Base-by-base conservation (phyloP, 768 basidiomycete genomes). In the Termitomyces titanicus region DNA sequence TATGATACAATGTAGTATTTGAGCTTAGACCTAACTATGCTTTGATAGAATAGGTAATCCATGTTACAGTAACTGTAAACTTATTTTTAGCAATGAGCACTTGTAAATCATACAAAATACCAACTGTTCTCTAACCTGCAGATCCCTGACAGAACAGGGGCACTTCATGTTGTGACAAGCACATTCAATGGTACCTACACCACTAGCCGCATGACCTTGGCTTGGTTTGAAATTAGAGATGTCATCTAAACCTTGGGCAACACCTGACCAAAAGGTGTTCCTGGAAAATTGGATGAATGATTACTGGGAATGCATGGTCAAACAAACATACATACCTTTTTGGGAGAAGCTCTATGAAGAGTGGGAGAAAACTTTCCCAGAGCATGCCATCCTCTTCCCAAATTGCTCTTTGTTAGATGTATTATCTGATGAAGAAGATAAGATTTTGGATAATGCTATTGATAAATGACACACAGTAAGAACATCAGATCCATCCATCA, bases 121-220 rank as follows among this genome's bases (percentile, higher is more conserved):
- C 2, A 61, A 71, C 72, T 64, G 37, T 64, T 75, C 70, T 0
- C 72, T 70, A 6, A 62, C 55, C 42, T 72, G 70, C 2, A 72
- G 58, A 56, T 71, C 67, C 1, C 64, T 70, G 12, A 70, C 58
- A 3, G 61, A 59, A 20, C 45, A 55, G 2, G 70, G 67, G 0
- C 61, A 56, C 10, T 68, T 64, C 60, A 71, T 61, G 22, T 71
- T 63, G 49, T 73, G 71, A 1, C 66, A 62, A 0, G 64, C 50
- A 33, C 74, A 74, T 24, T 59, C 61, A 18, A 65, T 64, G 2
- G 61, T 62, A 3, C 61, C 69, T 0, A 70, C 56, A 0, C 73
- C 71, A 7, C 67, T 64, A 0, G 61, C 61, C 3, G 65, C 62
- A n/a, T 63, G 54, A 4, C 68, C 67, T 22, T 57, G 60, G 0